phyloP scores from a whole-genome alignment of 140 eudicot species.

The Cichorium intybus region DNA sequence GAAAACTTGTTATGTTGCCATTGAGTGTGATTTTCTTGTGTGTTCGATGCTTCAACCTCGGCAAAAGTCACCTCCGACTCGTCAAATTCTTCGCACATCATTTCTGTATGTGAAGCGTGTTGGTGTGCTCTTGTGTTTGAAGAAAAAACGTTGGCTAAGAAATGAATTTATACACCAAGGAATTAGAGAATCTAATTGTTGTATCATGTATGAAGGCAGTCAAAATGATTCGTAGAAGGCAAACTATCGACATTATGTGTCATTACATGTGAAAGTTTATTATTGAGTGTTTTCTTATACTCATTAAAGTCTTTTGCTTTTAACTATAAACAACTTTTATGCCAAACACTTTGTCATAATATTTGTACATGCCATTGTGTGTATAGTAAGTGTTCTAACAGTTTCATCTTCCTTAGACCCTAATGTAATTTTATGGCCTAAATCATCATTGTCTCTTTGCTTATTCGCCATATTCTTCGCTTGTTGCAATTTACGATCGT shows the following conservation, averaged over 20 bases:
- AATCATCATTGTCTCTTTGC: too few species aligned
- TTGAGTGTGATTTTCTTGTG: neutral
- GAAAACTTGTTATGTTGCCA: conserved; percentile 1
- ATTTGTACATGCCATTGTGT: conserved; percentile 8
- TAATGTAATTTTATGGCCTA: too few species aligned
- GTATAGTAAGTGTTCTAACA: neutral
- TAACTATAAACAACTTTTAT: conserved; percentile 1
- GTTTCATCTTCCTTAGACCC: too few species aligned
- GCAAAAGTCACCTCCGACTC: conserved; percentile 57
- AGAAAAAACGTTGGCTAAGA: conserved; percentile 3
- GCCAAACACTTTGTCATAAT: conserved; percentile 16
- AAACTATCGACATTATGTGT: conserved; percentile 27
- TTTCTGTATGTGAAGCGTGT: neutral
- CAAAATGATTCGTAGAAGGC: conserved; percentile 36
- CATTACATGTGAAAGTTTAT: conserved; percentile 25
- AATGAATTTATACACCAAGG: conserved; percentile 8
- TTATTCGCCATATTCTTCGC: too few species aligned
- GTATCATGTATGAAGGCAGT: conserved; percentile 21
- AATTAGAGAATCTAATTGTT: conserved; percentile 9
- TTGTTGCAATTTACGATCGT: too few species aligned
- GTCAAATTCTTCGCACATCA: conserved; percentile 59
- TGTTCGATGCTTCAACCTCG: conserved; percentile 11
- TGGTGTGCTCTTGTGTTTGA: neutral
- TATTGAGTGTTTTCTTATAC: conserved; percentile 21
- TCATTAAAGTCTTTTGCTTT: conserved; percentile 24